Evolutionary conservation across 805 yeast species (phyloP).

Genomic region (Wickerhamomyces rabaulensis): DNA sequence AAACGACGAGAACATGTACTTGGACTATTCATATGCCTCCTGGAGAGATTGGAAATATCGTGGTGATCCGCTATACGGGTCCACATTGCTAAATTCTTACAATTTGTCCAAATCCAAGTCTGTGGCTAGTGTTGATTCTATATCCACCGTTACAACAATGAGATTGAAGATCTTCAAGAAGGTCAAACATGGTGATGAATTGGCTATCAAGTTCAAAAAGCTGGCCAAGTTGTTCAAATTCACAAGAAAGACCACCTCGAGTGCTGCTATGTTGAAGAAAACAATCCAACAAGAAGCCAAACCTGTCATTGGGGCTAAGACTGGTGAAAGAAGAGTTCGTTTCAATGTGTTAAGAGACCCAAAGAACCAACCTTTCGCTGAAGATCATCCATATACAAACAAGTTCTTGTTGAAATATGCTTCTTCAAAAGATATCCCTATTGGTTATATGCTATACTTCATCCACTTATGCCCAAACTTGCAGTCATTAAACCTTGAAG

Average conservation of each 20-base stretch:
- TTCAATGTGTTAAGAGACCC: conserved; percentile 10
- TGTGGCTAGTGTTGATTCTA: conserved; percentile 16
- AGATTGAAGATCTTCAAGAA: conserved; percentile 9
- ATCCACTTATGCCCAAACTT: conserved; percentile 64
- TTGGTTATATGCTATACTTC: conserved; percentile 69
- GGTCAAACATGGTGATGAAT: conserved; percentile 5
- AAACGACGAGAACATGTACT: conserved; percentile 9
- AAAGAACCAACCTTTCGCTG: conserved; percentile 28
- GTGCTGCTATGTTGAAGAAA: conserved; percentile 1
- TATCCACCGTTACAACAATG: conserved; percentile 13
- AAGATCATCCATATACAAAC: conserved; percentile 56
- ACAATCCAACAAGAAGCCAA: conserved; percentile 2
- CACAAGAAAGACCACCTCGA: conserved; percentile 3
- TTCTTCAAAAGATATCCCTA: conserved; percentile 68
- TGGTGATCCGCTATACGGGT: conserved; percentile 60
- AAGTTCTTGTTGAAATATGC: conserved; percentile 59
- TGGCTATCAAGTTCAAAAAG: conserved; percentile 5
- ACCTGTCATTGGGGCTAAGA: conserved; percentile 13
- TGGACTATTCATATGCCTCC: conserved; percentile 52
- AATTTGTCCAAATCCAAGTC: conserved; percentile 22
- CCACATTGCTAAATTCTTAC: conserved; percentile 28
- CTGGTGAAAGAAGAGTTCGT: conserved; percentile 1
- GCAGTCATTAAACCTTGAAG: conserved; percentile 48
- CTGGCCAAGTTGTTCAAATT: conserved; percentile 2
- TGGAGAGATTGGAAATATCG: conserved; percentile 92